Evolutionary conservation across 2,329 filamentous ascomycete genomes (phyloP), one percentile per base, ranked within the genome.

Genomic region (Cladorrhinum sp.): DNA sequence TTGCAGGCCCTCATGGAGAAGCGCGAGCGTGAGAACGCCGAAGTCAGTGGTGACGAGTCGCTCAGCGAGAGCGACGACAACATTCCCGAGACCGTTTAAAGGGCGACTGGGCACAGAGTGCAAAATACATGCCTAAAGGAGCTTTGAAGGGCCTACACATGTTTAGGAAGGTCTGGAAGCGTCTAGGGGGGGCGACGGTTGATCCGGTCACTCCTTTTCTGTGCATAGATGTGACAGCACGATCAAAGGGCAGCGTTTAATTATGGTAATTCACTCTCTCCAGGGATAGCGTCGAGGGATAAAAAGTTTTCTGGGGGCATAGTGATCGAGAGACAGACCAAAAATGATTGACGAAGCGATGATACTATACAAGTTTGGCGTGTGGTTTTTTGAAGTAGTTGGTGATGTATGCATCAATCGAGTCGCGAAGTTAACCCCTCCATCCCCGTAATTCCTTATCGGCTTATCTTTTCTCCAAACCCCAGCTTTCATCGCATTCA

Each of bases 1-100:
- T 82, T 99, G 67, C 92, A 97, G 76, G 95, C 94, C 57, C 85
- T 99, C 67, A 99, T 99, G 95, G 95, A 98, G 84, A 97, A 98
- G 88, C 88, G 91, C 68, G 95, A 96, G 82, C 89, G 92, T 67
- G 94, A 98, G 85, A 99, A 99, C 78, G 91, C 92, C 74, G 92
- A 99, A 76, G 92, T 99, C 73, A 96, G 92, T 76, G 95, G 95
- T 72, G 96, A 99, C 75, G 95, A 99, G 82, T 95, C 93, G 75
- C 84, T 92, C 76, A 96, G 91, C 73, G 94, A 96, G 78, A 96
- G 92, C 74, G 95, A 98, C 73, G 95, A 97, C 74, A 92, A 91
- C 73, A 84, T 87, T 66, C 85, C 86, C 36, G 83, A 80, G 69
- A 77, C 78, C 28, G 74, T 80, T 68, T 81, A 76, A 71, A 52